These are phyloP conservation scores for Mycena galopus DNA, from an alignment of 768 basidiomycete genomes.

Conservation along the genomic window DNA sequence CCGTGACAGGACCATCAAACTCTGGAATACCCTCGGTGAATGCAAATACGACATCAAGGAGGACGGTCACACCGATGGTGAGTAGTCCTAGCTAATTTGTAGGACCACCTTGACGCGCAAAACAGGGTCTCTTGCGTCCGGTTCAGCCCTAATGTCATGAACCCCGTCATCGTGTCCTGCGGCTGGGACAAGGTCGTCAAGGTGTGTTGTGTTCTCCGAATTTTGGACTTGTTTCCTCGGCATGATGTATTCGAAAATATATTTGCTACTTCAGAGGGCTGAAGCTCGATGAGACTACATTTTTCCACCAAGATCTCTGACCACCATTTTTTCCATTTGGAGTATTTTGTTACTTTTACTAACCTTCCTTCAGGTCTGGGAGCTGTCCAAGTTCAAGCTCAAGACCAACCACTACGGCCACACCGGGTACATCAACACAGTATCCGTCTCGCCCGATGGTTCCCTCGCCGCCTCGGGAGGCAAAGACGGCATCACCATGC, in stretches of 20 bases:
- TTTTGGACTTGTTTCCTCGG: conserved; percentile 31
- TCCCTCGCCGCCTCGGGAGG: conserved; percentile 99
- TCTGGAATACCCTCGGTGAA: conserved; percentile 99
- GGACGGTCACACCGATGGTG: conserved; percentile 97
- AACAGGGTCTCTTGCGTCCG: conserved; percentile 97
- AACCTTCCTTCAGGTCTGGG: conserved; percentile 85
- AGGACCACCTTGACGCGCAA: not conserved
- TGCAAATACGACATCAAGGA: conserved; percentile 99
- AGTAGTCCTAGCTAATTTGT: conserved; percentile 33
- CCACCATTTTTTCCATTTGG: conserved; percentile 37
- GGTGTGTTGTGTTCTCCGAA: conserved; percentile 63
- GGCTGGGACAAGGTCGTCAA: conserved; percentile 99
- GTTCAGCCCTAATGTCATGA: conserved; percentile 97
- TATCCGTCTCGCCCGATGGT: conserved; percentile 98
- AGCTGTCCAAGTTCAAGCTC: conserved; percentile 99
- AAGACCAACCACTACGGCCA: conserved; percentile 99
- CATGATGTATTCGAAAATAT: conserved; percentile 60
- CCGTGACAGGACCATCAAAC: conserved; percentile 97
- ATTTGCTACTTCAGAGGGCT: conserved; percentile 94
- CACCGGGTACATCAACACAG: conserved; percentile 98
- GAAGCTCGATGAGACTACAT: conserved; percentile 72
- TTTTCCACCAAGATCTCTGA: conserved; percentile 87
- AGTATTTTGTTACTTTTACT: conserved; percentile 15
- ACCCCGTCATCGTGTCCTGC: conserved; percentile 98
- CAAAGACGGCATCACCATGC: conserved; percentile 99